phyloP scores from a whole-genome alignment of 225 moss, liverwort and hornwort genomes.

The Ulota crispa region DNA sequence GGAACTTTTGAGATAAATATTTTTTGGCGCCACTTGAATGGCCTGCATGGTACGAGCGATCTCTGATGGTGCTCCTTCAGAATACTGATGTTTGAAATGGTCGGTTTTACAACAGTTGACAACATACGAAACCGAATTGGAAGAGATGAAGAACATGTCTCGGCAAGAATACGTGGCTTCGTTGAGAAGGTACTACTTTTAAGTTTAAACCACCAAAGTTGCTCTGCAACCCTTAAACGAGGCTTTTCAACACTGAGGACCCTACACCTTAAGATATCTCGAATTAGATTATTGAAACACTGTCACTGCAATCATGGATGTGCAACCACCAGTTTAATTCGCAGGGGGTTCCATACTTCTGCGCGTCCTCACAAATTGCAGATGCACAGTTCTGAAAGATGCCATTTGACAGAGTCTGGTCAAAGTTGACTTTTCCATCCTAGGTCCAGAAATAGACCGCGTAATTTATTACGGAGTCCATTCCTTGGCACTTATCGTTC shows the following conservation, averaged over 20 bases:
- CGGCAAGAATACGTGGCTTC: slow-evolving; percentile 99
- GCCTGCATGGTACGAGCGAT: neutral
- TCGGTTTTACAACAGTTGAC: slow-evolving; percentile 44
- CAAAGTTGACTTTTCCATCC: slow-evolving; percentile 26
- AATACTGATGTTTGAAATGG: slow-evolving; percentile 13
- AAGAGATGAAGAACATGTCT: slow-evolving; percentile 99
- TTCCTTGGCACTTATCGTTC: slow-evolving; percentile 18
- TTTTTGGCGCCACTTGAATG: neutral
- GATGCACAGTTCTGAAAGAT: slow-evolving; percentile 29
- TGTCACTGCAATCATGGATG: slow-evolving; percentile 11
- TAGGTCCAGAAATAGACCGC: slow-evolving; percentile 23
- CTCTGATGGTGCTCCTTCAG: neutral
- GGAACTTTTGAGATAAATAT: neutral
- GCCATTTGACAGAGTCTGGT: slow-evolving; percentile 24
- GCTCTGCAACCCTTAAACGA: neutral
- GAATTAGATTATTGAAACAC: neutral
- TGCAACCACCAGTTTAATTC: slow-evolving; percentile 6
- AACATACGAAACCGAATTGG: slow-evolving; percentile 89
- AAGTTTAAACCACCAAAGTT: neutral
- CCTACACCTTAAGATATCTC: slow-evolving; percentile 4
- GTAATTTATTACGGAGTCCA: slow-evolving; percentile 27
- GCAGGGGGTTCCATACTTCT: slow-evolving; percentile 17
- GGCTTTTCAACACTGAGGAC: neutral
- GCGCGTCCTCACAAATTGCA: slow-evolving; percentile 13
- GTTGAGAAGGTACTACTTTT: slow-evolving; percentile 66